Base-by-base conservation (phyloP, 2,329 filamentous ascomycete species). In the Fusarium guadeloupense region DNA sequence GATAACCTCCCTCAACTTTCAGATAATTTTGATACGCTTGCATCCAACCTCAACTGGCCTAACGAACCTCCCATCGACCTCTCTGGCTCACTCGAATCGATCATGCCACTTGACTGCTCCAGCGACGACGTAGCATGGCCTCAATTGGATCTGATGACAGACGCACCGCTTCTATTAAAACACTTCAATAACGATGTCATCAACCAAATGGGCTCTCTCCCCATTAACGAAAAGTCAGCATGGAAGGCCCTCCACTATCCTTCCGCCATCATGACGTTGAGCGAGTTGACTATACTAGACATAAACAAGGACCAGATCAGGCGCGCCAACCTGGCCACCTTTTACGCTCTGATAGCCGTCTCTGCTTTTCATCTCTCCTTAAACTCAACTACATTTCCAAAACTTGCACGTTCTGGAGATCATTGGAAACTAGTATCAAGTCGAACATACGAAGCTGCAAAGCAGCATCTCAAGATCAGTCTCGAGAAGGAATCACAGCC, bases 141-240 rank as follows among this genome's bases (percentile, higher is more conserved):
- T 0, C 53, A 67, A 20, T 20, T 67, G 4, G 64, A 67, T 44
- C 58, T 67, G 10, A 48, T 63, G 21, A 47, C 41, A 2, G 64
- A 67, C 4, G 64, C 64, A 6, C 47, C 64, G 1, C 9, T 67
- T 0, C 39, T 67, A 2, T 13, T 67, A 0, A 55, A 52, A 5
- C 64, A 67, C n/a, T 67, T 67, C 19, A 67, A 67, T 34, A 46
- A 67, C 46, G 57, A 67, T 2, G 64, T 67, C 17, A 67, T 67
- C 12, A 60, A 45, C 9, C 64, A 67, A 6, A 67, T 67, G 64
- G 64, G 64, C 1, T 67, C 64, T 9, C 33, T 67, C 1, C 64
- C 64, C 1, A 67, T 67, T 8, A 67, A 66, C 9, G 64, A 67
- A 17, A 67, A 67, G 5, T 67, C 64, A 2, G 61, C 64, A 1